Evolutionary conservation across 345 rosid genomes (phyloP).

Genomic region (Rhodamnia argentea): DNA sequence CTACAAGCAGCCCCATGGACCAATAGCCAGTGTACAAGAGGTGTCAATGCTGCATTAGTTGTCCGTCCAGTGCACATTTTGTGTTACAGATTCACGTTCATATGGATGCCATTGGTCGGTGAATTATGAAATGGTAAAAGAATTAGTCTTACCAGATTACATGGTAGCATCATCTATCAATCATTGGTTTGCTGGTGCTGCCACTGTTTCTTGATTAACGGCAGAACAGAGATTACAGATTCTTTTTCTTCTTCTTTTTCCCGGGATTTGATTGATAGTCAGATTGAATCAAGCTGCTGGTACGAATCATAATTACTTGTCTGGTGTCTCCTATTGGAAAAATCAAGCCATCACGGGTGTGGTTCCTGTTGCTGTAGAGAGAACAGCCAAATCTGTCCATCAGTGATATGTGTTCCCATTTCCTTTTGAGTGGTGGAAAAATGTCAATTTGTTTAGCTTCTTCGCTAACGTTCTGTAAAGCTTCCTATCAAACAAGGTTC

Average conservation of each 20-base stretch:
- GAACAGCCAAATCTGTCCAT: background rate
- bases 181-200: background rate
- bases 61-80: background rate
- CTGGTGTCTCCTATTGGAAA: background rate
- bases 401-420: background rate
- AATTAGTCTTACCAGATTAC: background rate
- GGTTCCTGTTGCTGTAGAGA: background rate
- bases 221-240: background rate
- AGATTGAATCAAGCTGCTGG: background rate
- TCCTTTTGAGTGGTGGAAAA: background rate
- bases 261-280: background rate
- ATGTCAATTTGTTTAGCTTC: background rate
- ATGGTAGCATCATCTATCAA: background rate
- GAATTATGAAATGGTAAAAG: background rate
- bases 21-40: background rate
- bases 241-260: background rate
- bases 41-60: background rate
- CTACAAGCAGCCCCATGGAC: background rate
- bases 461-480: background rate
- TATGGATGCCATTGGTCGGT: background rate
- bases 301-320: background rate
- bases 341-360: background rate
- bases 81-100: background rate
- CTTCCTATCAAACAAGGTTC: background rate
- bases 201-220: background rate